Conservation (phyloP, 192 early-diverging fungal species). For the Cladochytrium replicatum region DNA sequence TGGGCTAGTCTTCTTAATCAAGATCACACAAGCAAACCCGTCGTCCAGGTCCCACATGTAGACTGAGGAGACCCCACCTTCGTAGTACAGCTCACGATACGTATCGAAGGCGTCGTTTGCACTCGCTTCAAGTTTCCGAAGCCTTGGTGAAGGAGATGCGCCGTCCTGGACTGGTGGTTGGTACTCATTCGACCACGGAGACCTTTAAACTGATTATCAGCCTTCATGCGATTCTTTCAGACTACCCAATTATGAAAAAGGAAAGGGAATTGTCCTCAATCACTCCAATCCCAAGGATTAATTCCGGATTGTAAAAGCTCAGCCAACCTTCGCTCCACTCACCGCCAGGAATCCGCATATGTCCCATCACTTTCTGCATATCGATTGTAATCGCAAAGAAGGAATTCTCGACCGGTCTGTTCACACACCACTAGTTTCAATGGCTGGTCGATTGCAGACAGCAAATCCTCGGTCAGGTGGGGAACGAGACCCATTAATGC, state of each 20-base stretch:
- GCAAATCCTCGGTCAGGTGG: constrained; percentile 79
- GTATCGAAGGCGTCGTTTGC: constrained; percentile 96
- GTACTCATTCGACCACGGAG: constrained; percentile 95
- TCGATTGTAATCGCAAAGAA: constrained; percentile 94
- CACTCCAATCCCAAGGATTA: too few relatives aligned
- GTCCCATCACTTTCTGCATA: constrained; percentile 89
- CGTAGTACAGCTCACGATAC: constrained; percentile 91
- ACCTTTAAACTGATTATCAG: constrained; percentile 36
- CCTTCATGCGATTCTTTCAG: neutral
- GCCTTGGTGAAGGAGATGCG: constrained; percentile 59
- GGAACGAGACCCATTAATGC: constrained; percentile 76
- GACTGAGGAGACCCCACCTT: constrained; percentile 92
- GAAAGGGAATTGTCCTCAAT: too few relatives aligned
- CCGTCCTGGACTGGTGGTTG: constrained; percentile 71
- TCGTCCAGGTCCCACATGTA: constrained; percentile 89
- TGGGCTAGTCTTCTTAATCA: constrained; percentile 86
- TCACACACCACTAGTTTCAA: constrained; percentile 64
- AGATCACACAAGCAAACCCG: constrained; percentile 83
- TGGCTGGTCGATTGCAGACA: constrained; percentile 88
- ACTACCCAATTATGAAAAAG: neutral
- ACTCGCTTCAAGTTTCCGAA: constrained; percentile 79
- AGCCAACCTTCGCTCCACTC: constrained; percentile 4
- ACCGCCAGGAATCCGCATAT: constrained; percentile 7
- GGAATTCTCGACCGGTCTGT: constrained; percentile 67
- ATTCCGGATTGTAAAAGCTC: neutral